Evolutionary conservation across 371 early-diverging fungal species (phyloP).

Genomic region (Mortierella sp.): DNA sequence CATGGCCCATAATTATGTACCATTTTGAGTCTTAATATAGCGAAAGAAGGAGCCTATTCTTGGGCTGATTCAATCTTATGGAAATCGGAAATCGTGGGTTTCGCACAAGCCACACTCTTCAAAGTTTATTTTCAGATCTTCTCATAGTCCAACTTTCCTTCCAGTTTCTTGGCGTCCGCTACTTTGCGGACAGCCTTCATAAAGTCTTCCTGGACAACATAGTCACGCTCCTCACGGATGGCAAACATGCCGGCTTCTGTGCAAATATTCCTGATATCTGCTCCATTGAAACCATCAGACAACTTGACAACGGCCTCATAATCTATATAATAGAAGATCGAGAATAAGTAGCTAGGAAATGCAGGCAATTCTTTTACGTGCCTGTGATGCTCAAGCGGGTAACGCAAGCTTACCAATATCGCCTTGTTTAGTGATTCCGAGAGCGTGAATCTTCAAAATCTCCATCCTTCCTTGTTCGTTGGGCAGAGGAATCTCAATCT

Average conservation of each 20-base stretch:
- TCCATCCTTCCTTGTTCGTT: constrained; percentile 94
- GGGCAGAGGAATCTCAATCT: constrained; percentile 99
- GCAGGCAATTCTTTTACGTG: no score
- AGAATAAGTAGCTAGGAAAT: background rate
- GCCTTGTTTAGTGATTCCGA: constrained; percentile 94
- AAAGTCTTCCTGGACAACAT: constrained; percentile 98
- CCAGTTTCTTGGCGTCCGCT: constrained; percentile 98
- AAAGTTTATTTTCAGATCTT: constrained; percentile 76
- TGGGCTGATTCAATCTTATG: background rate
- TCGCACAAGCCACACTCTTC: constrained; percentile 32
- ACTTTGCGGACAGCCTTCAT: constrained; percentile 99
- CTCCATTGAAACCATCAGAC: constrained; percentile 99
- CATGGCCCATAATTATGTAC: constrained; percentile 5
- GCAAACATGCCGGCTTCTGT: constrained; percentile 99
- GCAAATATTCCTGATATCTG: constrained; percentile 99
- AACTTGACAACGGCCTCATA: constrained; percentile 99
- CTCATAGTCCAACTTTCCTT: constrained; percentile 97
- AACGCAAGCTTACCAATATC: constrained; percentile 81
- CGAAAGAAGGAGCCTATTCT: constrained; percentile 31
- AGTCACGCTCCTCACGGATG: constrained; percentile 97
- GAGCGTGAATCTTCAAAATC: constrained; percentile 95
- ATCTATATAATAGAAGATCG: constrained; percentile 67
- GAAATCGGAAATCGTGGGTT: background rate
- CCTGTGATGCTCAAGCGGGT: no score
- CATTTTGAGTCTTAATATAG: constrained; percentile 30